Evolutionary conservation across 495 filamentous ascomycete genomes (phyloP), one percentile per base, ranked within the genome.

Genomic region (Neurospora tetrasperma): DNA sequence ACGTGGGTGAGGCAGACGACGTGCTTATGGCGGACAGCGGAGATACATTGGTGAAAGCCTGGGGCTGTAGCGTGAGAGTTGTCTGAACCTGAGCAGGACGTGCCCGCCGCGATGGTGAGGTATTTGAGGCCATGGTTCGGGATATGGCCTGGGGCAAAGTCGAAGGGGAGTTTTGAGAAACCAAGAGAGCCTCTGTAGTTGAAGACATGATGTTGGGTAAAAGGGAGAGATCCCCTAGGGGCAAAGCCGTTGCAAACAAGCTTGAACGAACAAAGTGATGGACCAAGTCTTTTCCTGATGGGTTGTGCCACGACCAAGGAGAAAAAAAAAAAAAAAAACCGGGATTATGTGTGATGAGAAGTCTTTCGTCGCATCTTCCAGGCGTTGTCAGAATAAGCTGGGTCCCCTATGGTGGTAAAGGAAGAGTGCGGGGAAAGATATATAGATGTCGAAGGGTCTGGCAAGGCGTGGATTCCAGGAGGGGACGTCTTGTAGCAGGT

Each of bases 41-140:
- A 66, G 54, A 14, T 9, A 66, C 14, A 42, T 82, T 75, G 41
- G 77, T 75, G 69, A 73, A 75, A 70, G 81, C 77, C 70, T 83
- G 79, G 18, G 80, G 76, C 71, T 77, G 78, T 42, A 76, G 46
- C 42, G 75, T 72, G 27, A 84, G 71, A 70, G 78, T 77, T 27
- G 81, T 84, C 72, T 82, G 82, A 71, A 84, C 82, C 41, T 82
- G 78, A 73, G 76, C 79, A 66, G 82, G 82, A 74, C 82, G 82
- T 46, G 80, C 76, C 71, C 80, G 80, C 73, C 80, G 78, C 68
- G 76, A 73, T 71, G 77, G 80, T 46, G 74, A 77, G 54, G 78
- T 43, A 70, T 81, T 79, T 69, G 80, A 71, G 73, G 79, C 70
- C 82, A 85, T 85, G 79, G 74, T 74, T 74, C 79, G 75, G 42